A percentile compares a stretch with the other conserved stretches of the same genome.
Conservation (phyloP, 345 rosid genomes). For the Ceriops zippeliana region DNA sequence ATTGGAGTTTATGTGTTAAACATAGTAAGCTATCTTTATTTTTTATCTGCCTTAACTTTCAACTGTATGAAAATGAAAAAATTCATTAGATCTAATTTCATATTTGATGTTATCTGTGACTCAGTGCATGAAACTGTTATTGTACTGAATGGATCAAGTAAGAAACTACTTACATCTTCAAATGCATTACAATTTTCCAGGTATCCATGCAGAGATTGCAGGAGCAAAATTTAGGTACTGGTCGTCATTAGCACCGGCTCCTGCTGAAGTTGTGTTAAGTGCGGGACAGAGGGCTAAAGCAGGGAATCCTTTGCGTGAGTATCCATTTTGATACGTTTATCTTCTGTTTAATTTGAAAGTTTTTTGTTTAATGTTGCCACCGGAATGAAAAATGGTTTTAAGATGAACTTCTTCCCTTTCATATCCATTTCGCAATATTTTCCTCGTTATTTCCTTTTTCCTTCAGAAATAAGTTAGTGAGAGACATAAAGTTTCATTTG, state of each 20-base stretch:
- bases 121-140: too few relatives aligned
- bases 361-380: neutral
- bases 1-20: slow-evolving; percentile 25
- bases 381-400: too few relatives aligned
- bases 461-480: too few relatives aligned
- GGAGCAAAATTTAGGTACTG: slow-evolving; percentile 63
- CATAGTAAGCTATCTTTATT: slow-evolving; percentile 19
- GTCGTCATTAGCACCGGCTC: slow-evolving; percentile 91
- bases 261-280: slow-evolving; percentile 62
- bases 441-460: too few relatives aligned
- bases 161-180: slow-evolving; percentile 1
- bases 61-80: neutral
- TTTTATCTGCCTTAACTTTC: slow-evolving; percentile 1
- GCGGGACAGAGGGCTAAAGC: slow-evolving; percentile 74
- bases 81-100: too few relatives aligned
- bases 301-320: slow-evolving; percentile 37
- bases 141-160: too few relatives aligned
- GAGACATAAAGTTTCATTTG: slow-evolving; percentile 6
- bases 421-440: too few relatives aligned
- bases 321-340: slow-evolving; percentile 9
- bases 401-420: too few relatives aligned
- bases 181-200: slow-evolving; percentile 36
- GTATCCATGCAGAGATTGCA: slow-evolving; percentile 73
- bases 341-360: neutral
- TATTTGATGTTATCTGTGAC: too few relatives aligned